Base-by-base conservation (phyloP, 495 filamentous ascomycete genomes). In the Penicillium pancosmium region DNA sequence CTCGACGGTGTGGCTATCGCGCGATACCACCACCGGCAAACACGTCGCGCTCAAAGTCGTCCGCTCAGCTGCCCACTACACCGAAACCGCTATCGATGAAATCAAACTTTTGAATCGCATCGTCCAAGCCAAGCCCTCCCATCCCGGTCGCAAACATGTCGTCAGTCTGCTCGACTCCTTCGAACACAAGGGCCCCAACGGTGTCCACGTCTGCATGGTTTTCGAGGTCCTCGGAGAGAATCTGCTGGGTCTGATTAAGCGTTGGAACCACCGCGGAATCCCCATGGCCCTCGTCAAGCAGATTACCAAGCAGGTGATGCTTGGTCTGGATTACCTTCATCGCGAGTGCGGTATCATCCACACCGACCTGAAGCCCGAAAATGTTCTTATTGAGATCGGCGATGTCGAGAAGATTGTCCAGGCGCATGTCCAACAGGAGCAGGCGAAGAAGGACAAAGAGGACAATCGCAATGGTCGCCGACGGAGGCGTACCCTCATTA, bases 311-410 rank as follows among this genome's bases (percentile, higher is more conserved):
- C 94, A 98, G 73, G 94, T 98, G 13, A 82, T 98, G 54, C 82
- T 98, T 47, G 94, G 94, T 4, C 80, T 98, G 48, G 94, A 98
- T 67, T 98, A 98, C 71, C 82, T 98, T 19, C 94, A 98, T 65
- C 87, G 94, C 50, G 94, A 98, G 75, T 98, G 94, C 78, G 95
- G 95, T 60, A 98, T 98, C 73, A 98, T 98, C 63, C 94, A 98
- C 74, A 98, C 94, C 6, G 94, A 98, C 74, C 75, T 98, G 61
- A 98, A 98, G 72, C 94, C 94, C 40, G 94, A 98, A 68, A 98
- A 98, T 71, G 94, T 98, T 31, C 78, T 98, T 66, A 98, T 99
- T 71, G 94, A 99, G 80, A 97, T 99, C 67, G 94, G 95, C 47
- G 94, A 99, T 64, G 94, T 99, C 41, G 95, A 99, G 78, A 83